These are phyloP conservation scores for Trichosporon coremiiforme DNA, from an alignment of 1,284 basidiomycete species.

Conservation along the genomic window DNA sequence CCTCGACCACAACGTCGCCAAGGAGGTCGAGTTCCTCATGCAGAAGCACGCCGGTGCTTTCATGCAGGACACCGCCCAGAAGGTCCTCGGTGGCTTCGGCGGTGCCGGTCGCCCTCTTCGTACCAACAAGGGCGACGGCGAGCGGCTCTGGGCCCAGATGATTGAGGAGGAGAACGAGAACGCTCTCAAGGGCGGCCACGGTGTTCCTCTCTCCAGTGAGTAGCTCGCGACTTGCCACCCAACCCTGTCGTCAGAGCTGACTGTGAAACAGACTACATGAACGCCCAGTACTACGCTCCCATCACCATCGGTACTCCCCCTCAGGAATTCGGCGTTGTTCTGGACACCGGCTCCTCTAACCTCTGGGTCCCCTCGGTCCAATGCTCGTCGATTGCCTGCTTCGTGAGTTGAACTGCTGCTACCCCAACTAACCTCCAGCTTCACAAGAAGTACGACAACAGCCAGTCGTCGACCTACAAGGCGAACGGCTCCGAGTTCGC, in stretches of 20 bases:
- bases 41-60: constrained; percentile 70
- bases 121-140: constrained; percentile 62
- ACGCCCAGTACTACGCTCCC: constrained; percentile 94
- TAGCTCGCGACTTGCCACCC: constrained; percentile 35
- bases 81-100: constrained; percentile 68
- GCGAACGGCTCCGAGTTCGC: constrained; percentile 87
- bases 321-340: constrained; percentile 59
- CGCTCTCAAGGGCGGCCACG: constrained; percentile 71
- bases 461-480: constrained; percentile 83
- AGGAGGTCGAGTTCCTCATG: constrained; percentile 78
- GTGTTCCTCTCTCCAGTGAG: constrained; percentile 86
- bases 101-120: constrained; percentile 60
- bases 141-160: constrained; percentile 77
- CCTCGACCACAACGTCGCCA: constrained; percentile 58
- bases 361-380: constrained; percentile 69
- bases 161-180: constrained; percentile 56
- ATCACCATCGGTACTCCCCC: constrained; percentile 68
- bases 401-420: constrained; percentile 57
- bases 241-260: not conserved
- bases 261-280: constrained; percentile 77
- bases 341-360: constrained; percentile 73
- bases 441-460: constrained; percentile 88
- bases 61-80: constrained; percentile 57
- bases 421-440: constrained; percentile 21
- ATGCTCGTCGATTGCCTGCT: constrained; percentile 97